Evolutionary conservation across 371 early-diverging fungal species (phyloP), one percentile per base, ranked within the genome.

Genomic region (Dipsacomyces acuminosporus): DNA sequence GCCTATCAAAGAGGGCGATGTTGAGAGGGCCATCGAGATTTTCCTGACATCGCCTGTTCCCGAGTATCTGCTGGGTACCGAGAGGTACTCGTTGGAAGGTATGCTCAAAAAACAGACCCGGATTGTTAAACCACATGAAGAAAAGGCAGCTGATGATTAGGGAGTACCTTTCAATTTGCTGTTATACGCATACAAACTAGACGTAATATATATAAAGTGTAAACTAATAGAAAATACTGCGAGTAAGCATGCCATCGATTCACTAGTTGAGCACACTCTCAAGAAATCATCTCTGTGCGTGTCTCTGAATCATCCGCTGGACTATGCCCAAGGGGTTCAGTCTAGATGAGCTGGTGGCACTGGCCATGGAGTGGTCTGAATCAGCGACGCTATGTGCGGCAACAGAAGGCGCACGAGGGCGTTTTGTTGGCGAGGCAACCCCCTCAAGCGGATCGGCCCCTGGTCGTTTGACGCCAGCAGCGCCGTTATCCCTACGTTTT

Each of bases 361-460:
- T 35, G 19, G 17, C 24, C 45, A 45, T 24, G 8, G 25, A 45
- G 15, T 15, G n/a, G 13, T 45, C 25, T 23, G 22, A 15, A 13
- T 23, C 25, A n/a, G 45, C 24, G 5, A 17, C 34, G 48, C 48
- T 33, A n/a, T 48, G 20, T 36, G 35, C 20, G 45, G 18, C 22
- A 8, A 19, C 41, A 40, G 22, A 15, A 36, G 24, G 21, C 15
- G 41, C 60, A 2, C 62, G 48, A 1, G 48, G 62, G 4, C 67
- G 52, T 22, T 66, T 66, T 0, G 57, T 61, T 14, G 67, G 67
- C 22, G 67, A 61, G 1, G 34, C 34, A 26, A 59, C 40, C 0
- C 25, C 35, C n/a, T 64, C 64, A 18, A 42, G 40, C 3, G 48
- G 38, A 7, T 45, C 60, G n/a, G 54, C 51, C 8, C 14, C 44